A percentile compares a stretch with the other conserved stretches of the same genome.
These are phyloP conservation scores for Aspergillus fijiensis DNA, from an alignment of 2,329 filamentous ascomycete genomes.

Conservation along the genomic window DNA sequence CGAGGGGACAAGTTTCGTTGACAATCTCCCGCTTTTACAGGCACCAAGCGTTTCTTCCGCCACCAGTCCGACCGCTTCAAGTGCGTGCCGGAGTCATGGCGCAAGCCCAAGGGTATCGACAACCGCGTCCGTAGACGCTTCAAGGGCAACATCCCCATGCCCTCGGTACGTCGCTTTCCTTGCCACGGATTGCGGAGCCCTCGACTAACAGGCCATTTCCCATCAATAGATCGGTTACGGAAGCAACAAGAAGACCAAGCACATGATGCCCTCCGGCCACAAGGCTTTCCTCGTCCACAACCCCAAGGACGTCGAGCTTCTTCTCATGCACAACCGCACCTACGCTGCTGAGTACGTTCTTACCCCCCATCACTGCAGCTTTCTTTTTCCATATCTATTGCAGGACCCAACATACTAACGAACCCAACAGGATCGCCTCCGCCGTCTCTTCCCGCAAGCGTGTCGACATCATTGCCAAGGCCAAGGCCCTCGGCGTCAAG, in stretches of 20 bases:
- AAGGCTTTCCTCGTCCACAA: slow-evolving; percentile 99
- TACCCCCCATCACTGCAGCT: too few species aligned
- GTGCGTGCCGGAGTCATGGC: slow-evolving; percentile 86
- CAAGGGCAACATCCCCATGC: slow-evolving; percentile 93
- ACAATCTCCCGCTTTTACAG: slow-evolving; percentile 49
- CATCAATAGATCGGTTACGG: slow-evolving; percentile 84
- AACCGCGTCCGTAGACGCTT: slow-evolving; percentile 96
- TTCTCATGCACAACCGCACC: slow-evolving; percentile 99
- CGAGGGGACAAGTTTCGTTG: not conserved
- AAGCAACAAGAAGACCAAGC: slow-evolving; percentile 98
- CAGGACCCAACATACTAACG: not conserved
- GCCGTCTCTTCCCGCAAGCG: slow-evolving; percentile 98
- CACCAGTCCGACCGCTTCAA: slow-evolving; percentile 98
- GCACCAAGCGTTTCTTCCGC: slow-evolving; percentile 91
- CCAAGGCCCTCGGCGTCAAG: slow-evolving; percentile 98
- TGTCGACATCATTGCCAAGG: slow-evolving; percentile 94
- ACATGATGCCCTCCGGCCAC: slow-evolving; percentile 98
- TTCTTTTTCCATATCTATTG: too few species aligned
- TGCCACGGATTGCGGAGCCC: too few species aligned
- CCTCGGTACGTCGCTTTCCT: slow-evolving; percentile 71
- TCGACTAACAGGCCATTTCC: slow-evolving; percentile 12
- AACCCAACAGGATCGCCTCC: slow-evolving; percentile 76
- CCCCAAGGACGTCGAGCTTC: slow-evolving; percentile 89
- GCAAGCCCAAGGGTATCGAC: slow-evolving; percentile 99
- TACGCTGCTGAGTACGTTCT: slow-evolving; percentile 90